Evolutionary conservation across 2,329 filamentous ascomycete species (phyloP), one percentile per base, ranked within the genome.

Genomic region (Fusarium sulawesiense): DNA sequence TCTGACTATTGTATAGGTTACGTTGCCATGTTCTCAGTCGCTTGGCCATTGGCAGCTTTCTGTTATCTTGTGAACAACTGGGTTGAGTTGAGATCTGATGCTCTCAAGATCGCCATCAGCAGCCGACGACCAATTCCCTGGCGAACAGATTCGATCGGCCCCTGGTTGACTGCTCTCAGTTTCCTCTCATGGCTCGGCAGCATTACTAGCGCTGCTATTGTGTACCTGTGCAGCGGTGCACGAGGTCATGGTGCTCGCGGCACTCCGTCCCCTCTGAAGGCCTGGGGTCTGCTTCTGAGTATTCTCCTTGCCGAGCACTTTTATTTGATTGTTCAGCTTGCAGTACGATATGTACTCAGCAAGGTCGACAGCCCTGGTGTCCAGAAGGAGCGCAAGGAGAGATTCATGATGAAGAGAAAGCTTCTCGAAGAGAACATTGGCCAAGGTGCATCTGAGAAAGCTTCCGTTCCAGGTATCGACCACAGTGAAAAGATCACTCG

Each of bases 61-160:
- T 95, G 92, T 3, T 98, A 98, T 83, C 83, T 98, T 14, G 83
- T 96, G 80, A 98, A 98, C 82, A 97, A 98, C 82, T 98, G 95
- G 94, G 83, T 99, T 60, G 96, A 98, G 78, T 87, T 98, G 41
- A 92, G 96, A 44, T 93, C 93, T 1, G 96, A 99, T 77, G 94
- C 95, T 4, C 87, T 97, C 82, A 99, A 99, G 80, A 97, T 98
- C 74, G 94, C 94, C 59, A 86, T 93, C 49, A 92, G 94, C 79
- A 94, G 93, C 84, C 92, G 95, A 75, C 90, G 96, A 6, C 96
- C 96, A 0, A 93, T 93, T 40, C 96, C 96, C 1, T 93, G 92
- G 87, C 89, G 96, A 56, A 90, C 93, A 2, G 96, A 98, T 81
- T 96, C 93, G 2, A 98, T 99, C 72, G 96, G 96, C 0, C 94